Evolutionary conservation across 2,329 filamentous ascomycete species (phyloP), one percentile per base, ranked within the genome.

Genomic region (Xylaria sp.): DNA sequence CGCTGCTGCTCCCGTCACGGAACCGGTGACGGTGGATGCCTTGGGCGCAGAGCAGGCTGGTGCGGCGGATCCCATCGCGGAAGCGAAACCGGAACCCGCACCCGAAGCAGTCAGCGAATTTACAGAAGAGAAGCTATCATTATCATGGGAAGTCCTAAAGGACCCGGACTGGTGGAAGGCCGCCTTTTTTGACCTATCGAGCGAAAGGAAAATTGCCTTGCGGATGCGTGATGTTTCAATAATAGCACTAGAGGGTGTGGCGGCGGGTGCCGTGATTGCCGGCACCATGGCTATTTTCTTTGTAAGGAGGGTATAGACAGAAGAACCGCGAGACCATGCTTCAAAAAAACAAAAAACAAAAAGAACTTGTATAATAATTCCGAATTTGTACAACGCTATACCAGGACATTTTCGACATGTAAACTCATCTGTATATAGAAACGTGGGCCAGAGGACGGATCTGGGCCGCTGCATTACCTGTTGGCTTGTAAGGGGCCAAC

Each of bases 151-250:
- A 46, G 60, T 73, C 16, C 56, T 81, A 7, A 56, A 66, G 13
- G 71, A 80, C 38, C 75, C 75, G 1, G 59, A 64, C 2, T 68
- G 71, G 55, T 85, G 83, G 77, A 78, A 74, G 63, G 73, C 76
- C 6, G 75, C 74, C 2, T 63, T 82, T 4, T 65, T 74, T 39
- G 86, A 91, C 59, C 70, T 91, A 16, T 83, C 81, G 72, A 90
- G 88, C 71, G 85, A 91, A 51, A 78, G 85, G 61, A 74, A 73
- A 56, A 75, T 91, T 64, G 76, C 80, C 44, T 65, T 91, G 57
- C 82, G 82, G 40, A 89, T 90, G 77, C 81, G 83, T 48, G 89
- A 92, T 64, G 74, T 88, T 26, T 90, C 89, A 2, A 72, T 87
- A n/a, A 75, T 90, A 61, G 86, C 83, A 44, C 72, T 91, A 34